Conservation (phyloP, 2,329 filamentous ascomycete species). For the Pyrenochaeta sp. region DNA sequence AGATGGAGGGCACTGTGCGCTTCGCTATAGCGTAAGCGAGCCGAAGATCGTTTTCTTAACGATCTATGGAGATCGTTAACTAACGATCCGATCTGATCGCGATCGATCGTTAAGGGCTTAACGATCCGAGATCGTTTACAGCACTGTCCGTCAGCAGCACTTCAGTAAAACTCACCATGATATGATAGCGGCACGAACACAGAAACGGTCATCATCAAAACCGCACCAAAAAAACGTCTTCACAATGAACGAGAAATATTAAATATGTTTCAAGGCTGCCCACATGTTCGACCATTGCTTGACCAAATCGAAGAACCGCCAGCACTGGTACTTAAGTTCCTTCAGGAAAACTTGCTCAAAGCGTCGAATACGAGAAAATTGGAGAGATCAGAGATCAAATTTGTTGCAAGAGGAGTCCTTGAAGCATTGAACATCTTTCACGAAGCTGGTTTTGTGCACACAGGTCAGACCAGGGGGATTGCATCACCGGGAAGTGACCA, state of each 20-base stretch:
- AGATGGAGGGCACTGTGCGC: too few relatives aligned
- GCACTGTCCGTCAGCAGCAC: too few relatives aligned
- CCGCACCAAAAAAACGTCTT: slow-evolving; percentile 19
- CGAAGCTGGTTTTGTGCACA: slow-evolving; percentile 29
- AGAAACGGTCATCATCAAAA: slow-evolving; percentile 27
- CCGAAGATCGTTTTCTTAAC: too few relatives aligned
- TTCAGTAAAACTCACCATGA: slow-evolving; percentile 8
- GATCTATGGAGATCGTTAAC: too few relatives aligned
- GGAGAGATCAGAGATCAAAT: slow-evolving; percentile 8
- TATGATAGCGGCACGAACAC: slow-evolving; percentile 10
- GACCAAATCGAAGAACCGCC: slow-evolving; percentile 28
- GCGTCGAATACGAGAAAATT: slow-evolving; percentile 16
- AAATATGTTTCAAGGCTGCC: slow-evolving; percentile 16
- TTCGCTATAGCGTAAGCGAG: too few relatives aligned
- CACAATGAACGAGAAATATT: slow-evolving; percentile 27
- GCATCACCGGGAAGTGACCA: slow-evolving; percentile 4
- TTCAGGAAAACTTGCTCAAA: slow-evolving; percentile 23
- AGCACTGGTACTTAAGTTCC: slow-evolving; percentile 27
- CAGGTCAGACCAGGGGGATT: slow-evolving; percentile 11
- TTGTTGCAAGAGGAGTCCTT: slow-evolving; percentile 14
- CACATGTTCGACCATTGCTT: slow-evolving; percentile 23
- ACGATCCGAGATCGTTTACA: too few relatives aligned
- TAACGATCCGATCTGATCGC: too few relatives aligned
- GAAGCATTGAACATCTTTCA: slow-evolving; percentile 26
- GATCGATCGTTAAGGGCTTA: too few relatives aligned